These are phyloP conservation scores for Thalassiosira exigua DNA, from an alignment of 352 stramenopile species.

Conservation along the genomic window DNA sequence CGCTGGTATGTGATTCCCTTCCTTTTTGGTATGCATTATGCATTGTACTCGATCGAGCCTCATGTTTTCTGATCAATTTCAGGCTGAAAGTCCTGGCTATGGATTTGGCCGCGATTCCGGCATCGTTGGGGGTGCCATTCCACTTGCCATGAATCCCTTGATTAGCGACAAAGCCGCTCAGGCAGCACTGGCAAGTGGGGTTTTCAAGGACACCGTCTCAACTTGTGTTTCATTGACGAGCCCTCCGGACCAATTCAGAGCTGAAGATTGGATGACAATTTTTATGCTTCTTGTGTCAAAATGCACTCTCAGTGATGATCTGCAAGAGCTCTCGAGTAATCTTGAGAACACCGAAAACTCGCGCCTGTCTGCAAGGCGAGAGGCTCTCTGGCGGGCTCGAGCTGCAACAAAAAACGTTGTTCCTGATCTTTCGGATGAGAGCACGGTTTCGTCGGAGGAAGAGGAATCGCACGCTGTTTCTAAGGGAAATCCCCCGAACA, in stretches of 20 bases:
- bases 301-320: constrained; percentile 79
- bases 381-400: constrained; percentile 51
- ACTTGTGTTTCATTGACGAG: constrained; percentile 68
- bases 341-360: constrained; percentile 72
- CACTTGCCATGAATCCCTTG: constrained; percentile 77
- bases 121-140: constrained; percentile 65
- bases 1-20: too few species aligned
- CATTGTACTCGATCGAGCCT: too few species aligned
- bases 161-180: constrained; percentile 80
- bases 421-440: constrained; percentile 56
- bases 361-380: constrained; percentile 44
- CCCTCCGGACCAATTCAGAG: constrained; percentile 70
- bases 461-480: constrained; percentile 3
- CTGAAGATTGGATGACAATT: constrained; percentile 78
- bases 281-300: constrained; percentile 80
- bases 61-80: too few species aligned
- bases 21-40: too few species aligned
- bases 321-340: constrained; percentile 75
- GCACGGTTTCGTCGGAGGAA: constrained; percentile 42
- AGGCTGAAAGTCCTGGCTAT: constrained; percentile 84
- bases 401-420: constrained; percentile 63
- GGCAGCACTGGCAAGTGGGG: constrained; percentile 71
- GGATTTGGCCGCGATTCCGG: constrained; percentile 72
- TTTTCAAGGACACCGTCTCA: constrained; percentile 80
- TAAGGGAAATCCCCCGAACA: constrained; percentile 32